Evolutionary conservation across 2,329 filamentous ascomycete genomes (phyloP).

Genomic region (Huntiella bhutanensis): DNA sequence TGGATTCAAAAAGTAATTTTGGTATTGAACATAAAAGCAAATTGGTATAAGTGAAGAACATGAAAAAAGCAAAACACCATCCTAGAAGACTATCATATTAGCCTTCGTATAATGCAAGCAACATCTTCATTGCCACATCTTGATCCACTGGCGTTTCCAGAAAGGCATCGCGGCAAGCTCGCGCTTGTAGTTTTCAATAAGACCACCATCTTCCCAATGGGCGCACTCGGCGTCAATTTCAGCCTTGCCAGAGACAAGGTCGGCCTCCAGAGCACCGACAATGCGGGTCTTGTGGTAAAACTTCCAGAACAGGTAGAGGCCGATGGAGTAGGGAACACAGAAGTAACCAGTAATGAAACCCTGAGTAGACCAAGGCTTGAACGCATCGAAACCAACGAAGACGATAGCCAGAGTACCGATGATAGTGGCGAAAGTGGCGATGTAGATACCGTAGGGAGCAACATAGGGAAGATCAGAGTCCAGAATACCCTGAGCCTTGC

Average conservation of each 20-base stretch:
- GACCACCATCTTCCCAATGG: conserved; percentile 25
- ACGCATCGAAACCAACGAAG: conserved; percentile 37
- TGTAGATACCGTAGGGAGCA: conserved; percentile 19
- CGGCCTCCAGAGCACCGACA: conserved; percentile 34
- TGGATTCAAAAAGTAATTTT: background rate
- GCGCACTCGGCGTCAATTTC: conserved; percentile 41
- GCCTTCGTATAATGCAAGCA: background rate
- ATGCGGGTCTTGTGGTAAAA: conserved; percentile 40
- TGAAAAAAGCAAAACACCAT: background rate
- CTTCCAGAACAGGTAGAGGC: conserved; percentile 50
- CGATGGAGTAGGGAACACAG: conserved; percentile 30
- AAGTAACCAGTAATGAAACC: conserved; percentile 30
- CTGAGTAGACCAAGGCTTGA: conserved; percentile 29
- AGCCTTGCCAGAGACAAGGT: conserved; percentile 41
- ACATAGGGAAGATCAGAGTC: conserved; percentile 29
- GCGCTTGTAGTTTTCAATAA: conserved; percentile 25
- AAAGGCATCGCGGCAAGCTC: conserved; percentile 21
- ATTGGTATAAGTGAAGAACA: background rate
- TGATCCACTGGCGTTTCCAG: conserved; percentile 21
- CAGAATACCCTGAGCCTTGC: conserved; percentile 31
- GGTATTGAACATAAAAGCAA: background rate
- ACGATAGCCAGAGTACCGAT: conserved; percentile 30
- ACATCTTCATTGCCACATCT: conserved; percentile 19
- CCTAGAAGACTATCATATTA: background rate
- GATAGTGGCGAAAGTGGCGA: conserved; percentile 19